Conservation (phyloP, 176 grass and related monocot genomes). For the Paspalum vaginatum region DNA sequence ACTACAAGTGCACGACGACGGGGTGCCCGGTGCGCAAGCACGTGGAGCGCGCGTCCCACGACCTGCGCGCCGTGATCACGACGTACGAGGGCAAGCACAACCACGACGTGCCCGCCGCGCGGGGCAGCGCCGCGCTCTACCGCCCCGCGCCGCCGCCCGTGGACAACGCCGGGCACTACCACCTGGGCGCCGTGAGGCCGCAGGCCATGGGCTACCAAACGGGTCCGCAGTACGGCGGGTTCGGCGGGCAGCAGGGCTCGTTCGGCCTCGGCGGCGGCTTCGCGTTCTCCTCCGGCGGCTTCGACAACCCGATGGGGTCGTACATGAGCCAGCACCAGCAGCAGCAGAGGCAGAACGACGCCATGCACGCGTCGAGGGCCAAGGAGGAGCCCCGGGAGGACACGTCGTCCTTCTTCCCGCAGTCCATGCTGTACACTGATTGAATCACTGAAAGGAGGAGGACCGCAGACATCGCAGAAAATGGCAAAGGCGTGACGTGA, state of each 20-base stretch:
- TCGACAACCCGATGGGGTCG: slow-evolving; percentile 50
- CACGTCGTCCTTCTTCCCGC: slow-evolving; percentile 45
- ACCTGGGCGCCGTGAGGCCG: background rate
- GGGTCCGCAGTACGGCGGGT: slow-evolving; percentile 40
- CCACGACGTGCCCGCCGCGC: slow-evolving; percentile 84
- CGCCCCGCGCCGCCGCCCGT: slow-evolving; percentile 42
- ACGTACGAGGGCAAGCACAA: slow-evolving; percentile 99
- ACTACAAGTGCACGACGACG: slow-evolving; percentile 92
- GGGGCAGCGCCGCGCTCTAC: slow-evolving; percentile 71
- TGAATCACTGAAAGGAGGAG: background rate
- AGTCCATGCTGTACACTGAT: slow-evolving; percentile 45
- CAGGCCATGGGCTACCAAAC: slow-evolving; percentile 48
- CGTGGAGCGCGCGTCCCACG: slow-evolving; percentile 93
- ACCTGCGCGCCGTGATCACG: slow-evolving; percentile 89
- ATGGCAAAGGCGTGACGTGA: slow-evolving; percentile 6
- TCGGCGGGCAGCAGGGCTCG: slow-evolving; percentile 44
- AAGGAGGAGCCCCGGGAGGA: slow-evolving; percentile 78
- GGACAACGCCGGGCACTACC: slow-evolving; percentile 39
- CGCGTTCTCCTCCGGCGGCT: slow-evolving; percentile 50
- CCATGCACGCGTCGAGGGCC: slow-evolving; percentile 51
- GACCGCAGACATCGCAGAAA: background rate
- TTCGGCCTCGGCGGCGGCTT: slow-evolving; percentile 40
- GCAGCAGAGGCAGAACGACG: slow-evolving; percentile 72
- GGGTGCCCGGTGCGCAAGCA: slow-evolving; percentile 94
- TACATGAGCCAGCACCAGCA: slow-evolving; percentile 71